These are phyloP conservation scores for Solanum appendiculatum DNA, from an alignment of 257 asterid genomes.

Conservation along the genomic window DNA sequence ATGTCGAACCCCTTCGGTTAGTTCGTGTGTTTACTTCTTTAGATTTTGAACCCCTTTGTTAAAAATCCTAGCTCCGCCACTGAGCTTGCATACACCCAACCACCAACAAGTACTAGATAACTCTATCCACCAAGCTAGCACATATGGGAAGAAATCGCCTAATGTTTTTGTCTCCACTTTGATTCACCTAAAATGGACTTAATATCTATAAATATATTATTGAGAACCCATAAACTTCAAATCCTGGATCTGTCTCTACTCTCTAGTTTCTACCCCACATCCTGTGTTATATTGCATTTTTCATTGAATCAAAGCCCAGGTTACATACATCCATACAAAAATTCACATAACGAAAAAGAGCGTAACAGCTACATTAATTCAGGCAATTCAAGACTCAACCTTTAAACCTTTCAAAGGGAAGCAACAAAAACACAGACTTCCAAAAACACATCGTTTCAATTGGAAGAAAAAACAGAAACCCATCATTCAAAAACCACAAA, in stretches of 20 bases:
- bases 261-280: neutral
- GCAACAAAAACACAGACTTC: neutral
- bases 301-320: neutral
- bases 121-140: neutral
- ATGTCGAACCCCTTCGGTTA: too few species aligned
- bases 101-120: neutral
- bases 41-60: too few species aligned
- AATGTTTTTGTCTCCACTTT: neutral
- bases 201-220: neutral
- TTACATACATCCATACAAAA: neutral
- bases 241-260: neutral
- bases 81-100: too few species aligned
- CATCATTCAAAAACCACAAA: neutral
- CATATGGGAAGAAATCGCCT: neutral
- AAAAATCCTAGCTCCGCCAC: too few species aligned
- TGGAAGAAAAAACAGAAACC: neutral
- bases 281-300: neutral
- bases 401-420: neutral
- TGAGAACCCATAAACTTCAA: neutral
- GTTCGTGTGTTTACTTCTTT: too few species aligned
- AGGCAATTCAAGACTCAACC: neutral
- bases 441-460: neutral
- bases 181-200: neutral
- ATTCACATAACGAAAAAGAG: neutral
- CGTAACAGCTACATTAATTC: neutral